Evolutionary conservation across 2,329 filamentous ascomycete genomes (phyloP).

Genomic region (Epichloe gansuensis): DNA sequence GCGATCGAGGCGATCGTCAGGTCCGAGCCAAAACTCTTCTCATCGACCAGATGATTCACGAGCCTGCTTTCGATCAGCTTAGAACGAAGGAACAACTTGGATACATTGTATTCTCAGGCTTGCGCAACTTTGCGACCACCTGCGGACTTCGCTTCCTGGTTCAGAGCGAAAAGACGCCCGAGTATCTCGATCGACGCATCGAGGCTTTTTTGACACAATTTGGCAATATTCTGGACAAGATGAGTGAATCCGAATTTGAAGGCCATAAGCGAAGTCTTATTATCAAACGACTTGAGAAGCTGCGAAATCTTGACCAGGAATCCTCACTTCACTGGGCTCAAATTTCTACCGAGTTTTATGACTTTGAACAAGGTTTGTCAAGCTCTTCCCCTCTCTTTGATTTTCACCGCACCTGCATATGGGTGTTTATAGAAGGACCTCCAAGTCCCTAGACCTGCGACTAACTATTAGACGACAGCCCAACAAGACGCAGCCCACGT

Average conservation of each 20-base stretch:
- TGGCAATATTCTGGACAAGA: slow-evolving; percentile 51
- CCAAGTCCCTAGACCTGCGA: too few species aligned
- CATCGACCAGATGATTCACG: slow-evolving; percentile 79
- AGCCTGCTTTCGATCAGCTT: slow-evolving; percentile 88
- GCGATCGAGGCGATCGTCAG: slow-evolving; percentile 53
- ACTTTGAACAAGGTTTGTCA: slow-evolving; percentile 69
- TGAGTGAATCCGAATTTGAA: slow-evolving; percentile 78
- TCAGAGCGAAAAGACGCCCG: slow-evolving; percentile 76
- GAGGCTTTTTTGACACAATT: slow-evolving; percentile 69
- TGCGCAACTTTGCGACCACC: slow-evolving; percentile 58
- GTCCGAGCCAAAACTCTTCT: slow-evolving; percentile 67
- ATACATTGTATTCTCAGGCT: slow-evolving; percentile 85
- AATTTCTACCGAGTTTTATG: slow-evolving; percentile 73
- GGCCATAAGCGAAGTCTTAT: slow-evolving; percentile 82
- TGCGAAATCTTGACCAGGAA: slow-evolving; percentile 85
- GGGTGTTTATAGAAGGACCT: too few species aligned
- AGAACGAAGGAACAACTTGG: slow-evolving; percentile 95
- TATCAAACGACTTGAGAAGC: slow-evolving; percentile 74
- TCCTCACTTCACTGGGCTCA: slow-evolving; percentile 73
- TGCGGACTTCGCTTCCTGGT: slow-evolving; percentile 82
- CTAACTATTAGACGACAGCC: slow-evolving; percentile 28
- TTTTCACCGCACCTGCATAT: too few species aligned
- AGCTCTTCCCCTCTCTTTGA: background rate
- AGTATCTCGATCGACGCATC: slow-evolving; percentile 77
- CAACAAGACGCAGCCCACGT: slow-evolving; percentile 67